Conservation (phyloP, 75 land plant genomes). For the Selaginella tamariscina region DNA sequence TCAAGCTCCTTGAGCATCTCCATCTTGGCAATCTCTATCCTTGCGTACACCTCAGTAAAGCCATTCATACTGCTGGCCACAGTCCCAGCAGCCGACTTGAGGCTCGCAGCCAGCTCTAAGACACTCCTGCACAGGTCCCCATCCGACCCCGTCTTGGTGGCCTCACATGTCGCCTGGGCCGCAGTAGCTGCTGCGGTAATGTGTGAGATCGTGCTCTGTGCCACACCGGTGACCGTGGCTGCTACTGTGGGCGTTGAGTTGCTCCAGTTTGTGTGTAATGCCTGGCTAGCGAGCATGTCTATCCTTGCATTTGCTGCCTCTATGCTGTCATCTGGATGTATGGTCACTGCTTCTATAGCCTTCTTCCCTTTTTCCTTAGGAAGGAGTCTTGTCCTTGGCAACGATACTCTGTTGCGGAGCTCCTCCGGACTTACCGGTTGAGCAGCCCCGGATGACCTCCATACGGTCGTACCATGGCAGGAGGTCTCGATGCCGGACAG, state of each 20-base stretch:
- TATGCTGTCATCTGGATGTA: neutral
- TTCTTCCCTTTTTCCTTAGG: neutral
- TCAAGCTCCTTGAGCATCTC: neutral
- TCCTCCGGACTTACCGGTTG: neutral
- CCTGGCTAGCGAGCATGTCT: neutral
- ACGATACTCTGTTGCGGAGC: too few species aligned
- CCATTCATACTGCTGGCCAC: neutral
- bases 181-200: neutral
- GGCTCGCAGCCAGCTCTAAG: neutral
- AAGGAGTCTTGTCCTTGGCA: neutral
- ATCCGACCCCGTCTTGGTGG: neutral
- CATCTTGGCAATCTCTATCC: neutral
- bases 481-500: neutral
- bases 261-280: neutral
- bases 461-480: conserved; percentile 2
- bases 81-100: neutral
- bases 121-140: neutral
- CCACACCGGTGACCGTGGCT: too few species aligned
- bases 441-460: conserved; percentile 9
- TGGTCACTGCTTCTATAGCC: neutral
- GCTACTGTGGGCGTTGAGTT: neutral
- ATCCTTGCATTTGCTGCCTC: neutral
- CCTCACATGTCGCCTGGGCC: neutral
- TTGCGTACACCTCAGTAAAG: neutral
- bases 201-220: too few species aligned